Conservation (phyloP, 805 yeast species). For the Hyphopichia homilentoma region DNA sequence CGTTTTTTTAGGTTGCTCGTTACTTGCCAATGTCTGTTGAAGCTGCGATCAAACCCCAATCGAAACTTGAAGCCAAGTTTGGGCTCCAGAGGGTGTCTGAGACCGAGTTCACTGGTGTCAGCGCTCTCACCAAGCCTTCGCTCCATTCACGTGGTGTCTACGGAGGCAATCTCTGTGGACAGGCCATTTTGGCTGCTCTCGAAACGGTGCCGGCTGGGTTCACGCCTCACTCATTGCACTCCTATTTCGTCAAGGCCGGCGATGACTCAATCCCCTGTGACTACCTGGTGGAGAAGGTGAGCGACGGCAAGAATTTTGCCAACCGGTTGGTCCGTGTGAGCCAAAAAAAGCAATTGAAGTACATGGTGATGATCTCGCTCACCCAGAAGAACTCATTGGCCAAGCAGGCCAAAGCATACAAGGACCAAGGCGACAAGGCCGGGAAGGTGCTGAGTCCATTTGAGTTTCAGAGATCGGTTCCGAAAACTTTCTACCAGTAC, state of each 20-base stretch:
- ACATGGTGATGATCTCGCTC: slow-evolving; percentile 33
- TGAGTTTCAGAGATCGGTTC: slow-evolving; percentile 24
- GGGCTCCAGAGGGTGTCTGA: slow-evolving; percentile 6
- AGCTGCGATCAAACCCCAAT: no score
- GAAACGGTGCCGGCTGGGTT: slow-evolving; percentile 24
- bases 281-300: slow-evolving; percentile 31
- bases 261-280: slow-evolving; percentile 24
- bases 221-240: slow-evolving; percentile 40
- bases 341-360: slow-evolving; percentile 27
- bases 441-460: slow-evolving; percentile 23
- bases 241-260: slow-evolving; percentile 38
- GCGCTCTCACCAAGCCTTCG: slow-evolving; percentile 18
- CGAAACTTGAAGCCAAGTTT: slow-evolving; percentile 10
- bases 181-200: slow-evolving; percentile 34
- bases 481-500: slow-evolving; percentile 17
- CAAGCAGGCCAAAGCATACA: slow-evolving; percentile 11
- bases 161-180: slow-evolving; percentile 37
- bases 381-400: slow-evolving; percentile 26
- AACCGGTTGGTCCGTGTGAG: slow-evolving; percentile 27
- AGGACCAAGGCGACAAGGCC: slow-evolving; percentile 13
- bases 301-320: slow-evolving; percentile 33
- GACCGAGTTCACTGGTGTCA: slow-evolving; percentile 1
- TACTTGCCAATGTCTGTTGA: background rate
- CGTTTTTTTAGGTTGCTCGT: no score
- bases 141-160: slow-evolving; percentile 30